Evolutionary conservation across 139 green algal species (phyloP).

Genomic region (Chlamydomonas schloesseri): DNA sequence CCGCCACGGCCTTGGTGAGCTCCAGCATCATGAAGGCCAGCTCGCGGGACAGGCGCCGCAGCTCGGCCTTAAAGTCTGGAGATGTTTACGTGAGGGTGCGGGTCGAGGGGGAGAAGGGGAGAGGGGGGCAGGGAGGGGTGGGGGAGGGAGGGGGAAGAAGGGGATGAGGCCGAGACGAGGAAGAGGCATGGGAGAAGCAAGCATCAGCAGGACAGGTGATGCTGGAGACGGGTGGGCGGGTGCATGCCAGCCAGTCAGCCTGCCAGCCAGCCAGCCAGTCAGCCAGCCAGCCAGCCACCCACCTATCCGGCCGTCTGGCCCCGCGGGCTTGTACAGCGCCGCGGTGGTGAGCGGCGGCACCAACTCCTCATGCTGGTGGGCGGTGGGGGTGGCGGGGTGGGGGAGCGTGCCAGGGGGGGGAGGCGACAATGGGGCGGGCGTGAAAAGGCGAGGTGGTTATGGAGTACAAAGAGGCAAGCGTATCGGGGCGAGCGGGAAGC

Average conservation of each 20-base stretch:
- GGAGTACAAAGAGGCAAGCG: no score
- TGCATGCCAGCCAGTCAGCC: no score
- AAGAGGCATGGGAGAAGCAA: no score
- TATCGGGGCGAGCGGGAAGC: neutral
- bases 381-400: neutral
- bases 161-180: no score
- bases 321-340: neutral
- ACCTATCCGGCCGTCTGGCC: slow-evolving; percentile 31
- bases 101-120: neutral
- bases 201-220: no score
- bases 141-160: no score
- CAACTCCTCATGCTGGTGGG: slow-evolving; percentile 3
- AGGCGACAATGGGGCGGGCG: neutral
- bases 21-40: slow-evolving; percentile 66
- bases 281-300: neutral
- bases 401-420: neutral
- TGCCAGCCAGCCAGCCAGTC: no score
- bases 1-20: slow-evolving; percentile 53
- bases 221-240: no score
- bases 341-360: slow-evolving; percentile 15
- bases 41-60: slow-evolving; percentile 51
- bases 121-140: neutral
- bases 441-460: neutral
- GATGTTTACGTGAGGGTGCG: neutral
- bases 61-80: slow-evolving; percentile 62